Percentiles rank a stretch among this genome's conserved stretches.
Conservation (phyloP, 2,329 filamentous ascomycete species). For the Talaromyces sp. region DNA sequence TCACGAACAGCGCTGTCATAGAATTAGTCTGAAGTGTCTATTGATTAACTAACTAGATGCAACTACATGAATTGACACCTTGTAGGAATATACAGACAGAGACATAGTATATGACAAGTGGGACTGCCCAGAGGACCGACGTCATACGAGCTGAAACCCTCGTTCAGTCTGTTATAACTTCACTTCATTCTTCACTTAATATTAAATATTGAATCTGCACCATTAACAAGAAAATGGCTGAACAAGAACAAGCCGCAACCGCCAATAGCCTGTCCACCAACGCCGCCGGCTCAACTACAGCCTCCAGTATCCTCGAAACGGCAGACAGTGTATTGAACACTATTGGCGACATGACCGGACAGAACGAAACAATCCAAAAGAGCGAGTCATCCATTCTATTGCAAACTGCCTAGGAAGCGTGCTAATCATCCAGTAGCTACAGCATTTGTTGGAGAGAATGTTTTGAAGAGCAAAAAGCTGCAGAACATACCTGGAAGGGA, state of each 20-base stretch:
- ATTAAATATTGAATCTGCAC: too few relatives aligned
- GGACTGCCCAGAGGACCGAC: too few relatives aligned
- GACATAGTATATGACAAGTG: too few relatives aligned
- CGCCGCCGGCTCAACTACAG: not conserved
- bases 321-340: slow-evolving; percentile 7
- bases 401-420: not conserved
- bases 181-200: too few relatives aligned
- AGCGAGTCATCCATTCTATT: not conserved
- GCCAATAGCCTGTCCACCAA: not conserved
- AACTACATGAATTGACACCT: too few relatives aligned
- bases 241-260: not conserved
- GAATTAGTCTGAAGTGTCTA: too few relatives aligned
- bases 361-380: not conserved
- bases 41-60: too few relatives aligned
- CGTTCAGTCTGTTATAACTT: too few relatives aligned
- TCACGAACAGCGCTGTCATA: too few relatives aligned
- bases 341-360: slow-evolving; percentile 5
- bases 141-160: too few relatives aligned
- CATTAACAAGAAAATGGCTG: not conserved
- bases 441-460: slow-evolving; percentile 5
- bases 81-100: too few relatives aligned
- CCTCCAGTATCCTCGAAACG: not conserved
- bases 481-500: not conserved
- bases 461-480: not conserved
- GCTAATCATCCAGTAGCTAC: not conserved